A percentile compares a stretch with the other conserved stretches of the same genome.
These are phyloP conservation scores for Arctium minus DNA, from an alignment of 129 eudicot genomes.

Conservation along the genomic window DNA sequence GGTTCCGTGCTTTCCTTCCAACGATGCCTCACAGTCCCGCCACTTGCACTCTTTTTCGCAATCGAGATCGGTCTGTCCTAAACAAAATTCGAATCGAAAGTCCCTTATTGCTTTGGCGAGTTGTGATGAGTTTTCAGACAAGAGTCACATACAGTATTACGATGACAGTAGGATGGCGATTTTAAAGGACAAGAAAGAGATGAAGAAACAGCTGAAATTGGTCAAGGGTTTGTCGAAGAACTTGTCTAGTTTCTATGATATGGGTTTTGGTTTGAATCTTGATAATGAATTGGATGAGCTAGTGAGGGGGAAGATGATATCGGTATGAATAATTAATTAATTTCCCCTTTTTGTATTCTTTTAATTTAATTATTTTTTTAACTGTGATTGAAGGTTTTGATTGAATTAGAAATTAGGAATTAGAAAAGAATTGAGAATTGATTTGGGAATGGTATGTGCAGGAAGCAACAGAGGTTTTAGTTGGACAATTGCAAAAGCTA, in stretches of 20 bases:
- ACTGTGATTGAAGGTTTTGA: background rate
- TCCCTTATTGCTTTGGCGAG: background rate
- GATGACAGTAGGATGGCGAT: constrained; percentile 11
- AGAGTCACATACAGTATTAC: constrained; percentile 58
- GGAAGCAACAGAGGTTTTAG: constrained; percentile 72
- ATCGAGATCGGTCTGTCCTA: background rate
- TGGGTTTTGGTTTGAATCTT: constrained; percentile 55
- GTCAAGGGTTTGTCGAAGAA: constrained; percentile 55
- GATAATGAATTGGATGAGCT: constrained; percentile 40
- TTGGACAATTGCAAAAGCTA: constrained; percentile 55
- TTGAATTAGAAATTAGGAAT: no score
- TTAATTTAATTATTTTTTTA: no score
- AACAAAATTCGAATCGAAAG: background rate
- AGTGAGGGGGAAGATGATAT: constrained; percentile 46
- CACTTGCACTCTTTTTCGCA: background rate
- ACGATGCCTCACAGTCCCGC: constrained; percentile 1
- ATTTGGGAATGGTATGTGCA: constrained; percentile 19
- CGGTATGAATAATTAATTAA: constrained; percentile 44
- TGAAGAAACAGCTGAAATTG: constrained; percentile 66
- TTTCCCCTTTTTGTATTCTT: background rate
- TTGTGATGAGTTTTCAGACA: constrained; percentile 43
- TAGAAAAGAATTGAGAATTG: background rate
- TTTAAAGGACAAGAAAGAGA: constrained; percentile 40
- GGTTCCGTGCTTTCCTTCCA: constrained; percentile 8
- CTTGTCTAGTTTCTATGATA: constrained; percentile 42